Evolutionary conservation across 2,329 filamentous ascomycete genomes (phyloP).

Genomic region (Alternaria arborescens): DNA sequence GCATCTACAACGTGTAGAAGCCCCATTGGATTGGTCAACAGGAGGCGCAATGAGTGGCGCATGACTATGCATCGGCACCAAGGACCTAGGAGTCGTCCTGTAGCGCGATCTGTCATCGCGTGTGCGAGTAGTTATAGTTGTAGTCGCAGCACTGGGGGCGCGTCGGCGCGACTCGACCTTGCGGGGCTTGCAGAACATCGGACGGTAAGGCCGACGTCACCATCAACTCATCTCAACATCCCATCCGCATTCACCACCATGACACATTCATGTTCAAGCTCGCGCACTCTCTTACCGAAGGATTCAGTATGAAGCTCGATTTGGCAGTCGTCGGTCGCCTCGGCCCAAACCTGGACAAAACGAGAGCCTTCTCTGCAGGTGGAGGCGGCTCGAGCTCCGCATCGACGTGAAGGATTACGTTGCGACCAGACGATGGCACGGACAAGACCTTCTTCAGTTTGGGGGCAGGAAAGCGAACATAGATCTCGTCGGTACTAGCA

Average conservation of each 20-base stretch:
- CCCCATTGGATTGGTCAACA: neutral
- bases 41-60: neutral
- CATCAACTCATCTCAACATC: neutral
- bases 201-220: conserved; percentile 6
- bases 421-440: conserved; percentile 57
- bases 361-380: conserved; percentile 68
- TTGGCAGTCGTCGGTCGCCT: conserved; percentile 69
- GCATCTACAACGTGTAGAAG: neutral
- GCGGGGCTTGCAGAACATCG: no score
- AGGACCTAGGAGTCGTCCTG: fast-evolving
- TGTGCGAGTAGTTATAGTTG: neutral
- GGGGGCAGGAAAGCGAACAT: no score
- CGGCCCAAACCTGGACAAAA: conserved; percentile 62
- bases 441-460: conserved; percentile 71
- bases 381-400: conserved; percentile 71
- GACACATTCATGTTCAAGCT: neutral
- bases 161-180: neutral
- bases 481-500: no score
- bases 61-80: neutral
- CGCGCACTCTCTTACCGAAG: neutral
- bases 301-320: conserved; percentile 63
- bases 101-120: fast-evolving
- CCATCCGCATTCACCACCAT: neutral
- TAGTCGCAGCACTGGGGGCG: neutral
- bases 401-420: conserved; percentile 69